A percentile compares a stretch with the other conserved stretches of the same genome.
phyloP scores from a whole-genome alignment of 495 filamentous ascomycete species.

The Durotheca rogersii region DNA sequence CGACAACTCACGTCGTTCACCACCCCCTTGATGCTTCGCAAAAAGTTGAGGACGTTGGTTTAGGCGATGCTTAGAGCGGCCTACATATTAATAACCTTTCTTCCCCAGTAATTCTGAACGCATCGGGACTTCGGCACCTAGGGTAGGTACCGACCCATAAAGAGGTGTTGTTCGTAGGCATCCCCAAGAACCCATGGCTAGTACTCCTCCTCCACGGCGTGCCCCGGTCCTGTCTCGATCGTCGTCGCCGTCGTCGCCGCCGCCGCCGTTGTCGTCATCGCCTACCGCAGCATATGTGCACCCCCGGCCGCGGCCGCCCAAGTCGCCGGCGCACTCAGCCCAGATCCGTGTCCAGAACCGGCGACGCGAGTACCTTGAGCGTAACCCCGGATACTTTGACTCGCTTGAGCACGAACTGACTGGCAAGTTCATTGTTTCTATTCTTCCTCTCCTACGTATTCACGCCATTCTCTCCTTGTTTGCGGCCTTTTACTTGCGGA shows the following conservation, averaged over 20 bases:
- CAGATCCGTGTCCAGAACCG: slow-evolving; percentile 46
- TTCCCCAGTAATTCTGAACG: too few relatives aligned
- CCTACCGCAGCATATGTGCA: slow-evolving; percentile 23
- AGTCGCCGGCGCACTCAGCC: slow-evolving; percentile 34
- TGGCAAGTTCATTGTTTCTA: slow-evolving; percentile 27
- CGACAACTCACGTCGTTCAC: too few relatives aligned
- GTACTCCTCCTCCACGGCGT: too few relatives aligned
- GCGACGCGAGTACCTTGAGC: slow-evolving; percentile 44
- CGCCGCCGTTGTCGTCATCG: slow-evolving; percentile 8
- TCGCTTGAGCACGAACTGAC: slow-evolving; percentile 48
- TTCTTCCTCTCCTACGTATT: neutral
- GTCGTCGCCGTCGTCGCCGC: slow-evolving; percentile 18
- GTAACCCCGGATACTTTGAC: slow-evolving; percentile 43
- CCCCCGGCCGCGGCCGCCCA: slow-evolving; percentile 43
- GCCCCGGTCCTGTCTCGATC: too few relatives aligned
- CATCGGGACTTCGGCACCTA: too few relatives aligned
- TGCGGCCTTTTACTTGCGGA: neutral
- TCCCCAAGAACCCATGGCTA: too few relatives aligned
- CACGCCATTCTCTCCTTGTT: neutral
- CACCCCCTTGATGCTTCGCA: too few relatives aligned
- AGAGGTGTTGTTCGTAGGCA: too few relatives aligned
- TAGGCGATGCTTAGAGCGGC: too few relatives aligned
- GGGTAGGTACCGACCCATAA: too few relatives aligned
- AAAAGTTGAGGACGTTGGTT: too few relatives aligned
- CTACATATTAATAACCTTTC: too few relatives aligned